Evolutionary conservation across 2,329 filamentous ascomycete genomes (phyloP).

Genomic region (Aspergillus novofumigatus): DNA sequence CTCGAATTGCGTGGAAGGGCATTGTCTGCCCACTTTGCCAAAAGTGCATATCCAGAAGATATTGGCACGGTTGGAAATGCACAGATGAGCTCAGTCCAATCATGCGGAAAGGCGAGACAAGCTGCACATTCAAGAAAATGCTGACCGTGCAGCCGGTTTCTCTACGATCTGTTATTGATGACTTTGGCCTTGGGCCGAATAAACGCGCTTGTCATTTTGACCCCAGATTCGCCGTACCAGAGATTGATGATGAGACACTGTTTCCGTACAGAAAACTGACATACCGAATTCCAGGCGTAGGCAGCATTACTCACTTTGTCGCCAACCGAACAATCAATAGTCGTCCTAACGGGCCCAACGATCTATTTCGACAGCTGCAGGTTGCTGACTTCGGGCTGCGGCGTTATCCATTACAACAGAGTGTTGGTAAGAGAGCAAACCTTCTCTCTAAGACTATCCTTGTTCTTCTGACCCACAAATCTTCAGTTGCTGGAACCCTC

Average conservation of each 20-base stretch:
- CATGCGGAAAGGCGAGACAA: conserved; percentile 30
- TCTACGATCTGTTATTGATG: conserved; percentile 30
- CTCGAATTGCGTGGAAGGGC: conserved; percentile 54
- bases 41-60: conserved; percentile 56
- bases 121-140: conserved; percentile 47
- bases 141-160: conserved; percentile 22
- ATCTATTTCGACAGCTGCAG: conserved; percentile 55
- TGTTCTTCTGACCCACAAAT: neutral
- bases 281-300: conserved; percentile 32
- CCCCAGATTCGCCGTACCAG: conserved; percentile 22
- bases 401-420: conserved; percentile 35
- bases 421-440: conserved; percentile 27
- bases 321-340: conserved; percentile 52
- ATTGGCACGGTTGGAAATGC: conserved; percentile 63
- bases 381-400: conserved; percentile 43
- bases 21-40: conserved; percentile 64
- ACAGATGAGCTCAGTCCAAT: conserved; percentile 11
- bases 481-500: conserved; percentile 33
- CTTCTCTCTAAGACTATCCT: neutral
- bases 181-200: conserved; percentile 26
- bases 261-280: conserved; percentile 31
- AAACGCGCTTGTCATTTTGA: conserved; percentile 24
- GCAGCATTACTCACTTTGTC: conserved; percentile 54
- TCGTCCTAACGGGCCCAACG: conserved; percentile 54
- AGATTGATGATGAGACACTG: conserved; percentile 27